Conservation (phyloP, 345 rosid species). For the Eucalyptus curtisii region DNA sequence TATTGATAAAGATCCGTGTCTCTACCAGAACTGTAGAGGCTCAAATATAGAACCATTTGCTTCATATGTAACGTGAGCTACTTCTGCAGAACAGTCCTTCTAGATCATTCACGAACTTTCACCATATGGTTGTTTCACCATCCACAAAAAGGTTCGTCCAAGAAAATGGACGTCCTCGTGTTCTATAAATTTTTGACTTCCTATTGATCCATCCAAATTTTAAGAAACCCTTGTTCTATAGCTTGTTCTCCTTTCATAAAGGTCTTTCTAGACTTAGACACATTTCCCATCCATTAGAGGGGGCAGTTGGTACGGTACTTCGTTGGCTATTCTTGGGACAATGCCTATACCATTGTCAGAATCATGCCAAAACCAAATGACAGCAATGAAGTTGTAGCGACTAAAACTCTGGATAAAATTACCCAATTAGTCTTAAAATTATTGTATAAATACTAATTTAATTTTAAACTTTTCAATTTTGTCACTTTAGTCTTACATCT, state of each 20-base stretch:
- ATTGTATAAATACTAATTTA: neutral
- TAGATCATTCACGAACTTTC: neutral
- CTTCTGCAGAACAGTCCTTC: neutral
- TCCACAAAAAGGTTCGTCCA: neutral
- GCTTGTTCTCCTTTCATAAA: neutral
- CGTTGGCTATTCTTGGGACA: neutral
- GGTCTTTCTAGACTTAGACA: neutral
- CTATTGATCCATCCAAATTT: neutral
- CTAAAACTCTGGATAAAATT: neutral
- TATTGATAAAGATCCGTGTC: neutral
- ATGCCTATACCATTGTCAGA: neutral
- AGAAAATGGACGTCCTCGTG: neutral
- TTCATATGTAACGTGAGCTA: neutral
- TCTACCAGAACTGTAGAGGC: neutral
- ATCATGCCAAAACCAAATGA: neutral
- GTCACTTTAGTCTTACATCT: neutral
- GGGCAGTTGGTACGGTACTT: neutral
- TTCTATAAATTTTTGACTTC: neutral
- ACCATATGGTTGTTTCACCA: neutral
- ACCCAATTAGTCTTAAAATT: neutral
- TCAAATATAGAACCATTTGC: neutral
- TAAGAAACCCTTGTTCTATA: neutral
- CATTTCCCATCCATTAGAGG: neutral
- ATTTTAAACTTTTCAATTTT: rapidly evolving
- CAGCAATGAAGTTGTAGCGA: neutral